phyloP scores from a whole-genome alignment of 129 eudicot species.

The Artemisia argyi region DNA sequence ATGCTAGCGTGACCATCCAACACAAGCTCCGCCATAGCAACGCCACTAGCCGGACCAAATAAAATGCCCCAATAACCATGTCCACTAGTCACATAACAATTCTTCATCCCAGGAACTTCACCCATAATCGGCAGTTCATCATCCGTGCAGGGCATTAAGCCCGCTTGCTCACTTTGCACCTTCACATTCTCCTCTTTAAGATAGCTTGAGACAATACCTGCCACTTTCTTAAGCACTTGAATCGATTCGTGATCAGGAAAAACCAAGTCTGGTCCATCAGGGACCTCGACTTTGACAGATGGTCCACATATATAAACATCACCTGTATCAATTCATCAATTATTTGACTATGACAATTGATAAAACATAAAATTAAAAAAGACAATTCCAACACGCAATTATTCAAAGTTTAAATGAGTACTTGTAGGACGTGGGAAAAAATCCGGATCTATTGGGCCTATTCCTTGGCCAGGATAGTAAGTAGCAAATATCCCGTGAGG shows the following conservation, averaged over 20 bases:
- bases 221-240: conserved; percentile 60
- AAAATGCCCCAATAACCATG: conserved; percentile 88
- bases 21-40: conserved; percentile 83
- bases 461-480: conserved; percentile 48
- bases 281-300: conserved; percentile 51
- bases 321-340: background rate
- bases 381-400: background rate
- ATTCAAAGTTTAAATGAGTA: background rate
- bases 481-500: conserved; percentile 64
- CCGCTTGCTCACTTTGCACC: conserved; percentile 83
- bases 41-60: conserved; percentile 88
- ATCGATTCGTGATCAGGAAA: conserved; percentile 55
- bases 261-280: conserved; percentile 70
- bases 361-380: background rate
- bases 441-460: conserved; percentile 70
- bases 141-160: conserved; percentile 80
- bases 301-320: conserved; percentile 4
- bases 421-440: conserved; percentile 82
- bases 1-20: conserved; percentile 55
- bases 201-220: conserved; percentile 55
- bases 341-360: background rate
- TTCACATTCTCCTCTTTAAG: conserved; percentile 50
- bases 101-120: conserved; percentile 63
- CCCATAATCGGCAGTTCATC: conserved; percentile 78
- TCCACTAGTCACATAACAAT: conserved; percentile 75